phyloP scores from a whole-genome alignment of 2,329 filamentous ascomycete genomes.

The Arthroderma uncinatum region DNA sequence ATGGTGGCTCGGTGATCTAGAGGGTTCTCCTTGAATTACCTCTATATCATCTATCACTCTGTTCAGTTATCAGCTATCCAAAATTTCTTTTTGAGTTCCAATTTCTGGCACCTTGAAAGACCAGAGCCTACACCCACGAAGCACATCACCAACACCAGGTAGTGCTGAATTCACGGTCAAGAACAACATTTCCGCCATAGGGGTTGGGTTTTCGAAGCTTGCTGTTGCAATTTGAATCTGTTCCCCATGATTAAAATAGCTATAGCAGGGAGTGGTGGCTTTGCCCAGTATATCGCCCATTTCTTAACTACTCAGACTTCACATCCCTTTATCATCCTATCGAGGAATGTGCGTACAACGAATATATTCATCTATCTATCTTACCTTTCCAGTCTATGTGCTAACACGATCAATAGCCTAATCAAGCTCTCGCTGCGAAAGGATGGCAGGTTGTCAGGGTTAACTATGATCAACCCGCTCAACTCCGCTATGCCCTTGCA shows the following conservation, averaged over 20 bases:
- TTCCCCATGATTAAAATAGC: conserved; percentile 48
- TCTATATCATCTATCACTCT: background rate
- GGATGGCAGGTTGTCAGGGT: conserved; percentile 56
- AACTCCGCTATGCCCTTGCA: conserved; percentile 54
- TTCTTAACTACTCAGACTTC: conserved; percentile 51
- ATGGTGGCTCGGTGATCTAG: background rate
- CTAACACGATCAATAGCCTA: conserved; percentile 21
- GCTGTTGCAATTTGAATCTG: background rate
- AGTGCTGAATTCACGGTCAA: no score
- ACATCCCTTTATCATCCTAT: conserved; percentile 60
- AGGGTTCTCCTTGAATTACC: background rate
- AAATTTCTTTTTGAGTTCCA: no score
- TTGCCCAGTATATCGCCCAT: conserved; percentile 48
- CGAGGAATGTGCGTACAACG: conserved; percentile 44
- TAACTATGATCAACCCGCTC: conserved; percentile 51
- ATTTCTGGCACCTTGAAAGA: background rate
- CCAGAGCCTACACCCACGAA: no score
- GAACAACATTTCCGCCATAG: no score
- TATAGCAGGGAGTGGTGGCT: conserved; percentile 50
- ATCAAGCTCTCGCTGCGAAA: conserved; percentile 27
- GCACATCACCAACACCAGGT: no score
- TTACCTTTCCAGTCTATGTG: conserved; percentile 10
- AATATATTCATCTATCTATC: background rate
- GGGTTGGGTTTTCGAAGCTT: no score
- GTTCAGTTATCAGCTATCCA: no score